phyloP scores from a whole-genome alignment of 2,329 filamentous ascomycete genomes.

The Calonectria pteridis region DNA sequence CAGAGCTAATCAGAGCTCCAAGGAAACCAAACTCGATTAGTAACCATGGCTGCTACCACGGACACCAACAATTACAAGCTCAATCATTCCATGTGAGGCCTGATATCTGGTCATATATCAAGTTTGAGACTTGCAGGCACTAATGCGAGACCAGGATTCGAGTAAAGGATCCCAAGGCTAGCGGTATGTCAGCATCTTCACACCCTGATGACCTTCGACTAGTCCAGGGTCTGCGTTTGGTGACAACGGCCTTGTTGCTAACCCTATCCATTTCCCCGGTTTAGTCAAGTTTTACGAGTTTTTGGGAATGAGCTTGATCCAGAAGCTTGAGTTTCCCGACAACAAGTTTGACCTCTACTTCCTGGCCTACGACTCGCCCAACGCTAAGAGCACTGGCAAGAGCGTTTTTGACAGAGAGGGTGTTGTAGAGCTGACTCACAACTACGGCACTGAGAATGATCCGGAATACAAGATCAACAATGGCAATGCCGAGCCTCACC shows the following conservation, averaged over 20 bases:
- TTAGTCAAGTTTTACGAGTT: conserved; percentile 93
- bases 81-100: conserved; percentile 85
- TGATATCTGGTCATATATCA: not conserved
- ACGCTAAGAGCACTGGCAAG: conserved; percentile 79
- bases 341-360: conserved; percentile 97
- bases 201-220: conserved; percentile 38
- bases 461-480: conserved; percentile 84
- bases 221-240: not conserved
- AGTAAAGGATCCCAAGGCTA: conserved; percentile 92
- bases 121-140: conserved; percentile 24
- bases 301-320: conserved; percentile 87
- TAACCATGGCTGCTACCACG: conserved; percentile 76
- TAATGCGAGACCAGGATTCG: conserved; percentile 74
- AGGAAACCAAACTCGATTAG: conserved; percentile 47
- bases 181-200: conserved; percentile 60
- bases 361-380: conserved; percentile 85
- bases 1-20: not conserved
- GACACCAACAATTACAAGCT: conserved; percentile 83
- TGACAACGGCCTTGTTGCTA: not conserved
- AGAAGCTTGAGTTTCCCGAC: conserved; percentile 85
- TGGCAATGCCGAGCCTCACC: conserved; percentile 90
- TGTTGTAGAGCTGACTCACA: conserved; percentile 86
- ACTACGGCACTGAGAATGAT: conserved; percentile 91
- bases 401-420: conserved; percentile 86
- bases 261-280: not conserved